Evolutionary conservation across 208 protist genomes (phyloP), one percentile per base, ranked within the genome.

Genomic region (Trypanosoma conorhini): DNA sequence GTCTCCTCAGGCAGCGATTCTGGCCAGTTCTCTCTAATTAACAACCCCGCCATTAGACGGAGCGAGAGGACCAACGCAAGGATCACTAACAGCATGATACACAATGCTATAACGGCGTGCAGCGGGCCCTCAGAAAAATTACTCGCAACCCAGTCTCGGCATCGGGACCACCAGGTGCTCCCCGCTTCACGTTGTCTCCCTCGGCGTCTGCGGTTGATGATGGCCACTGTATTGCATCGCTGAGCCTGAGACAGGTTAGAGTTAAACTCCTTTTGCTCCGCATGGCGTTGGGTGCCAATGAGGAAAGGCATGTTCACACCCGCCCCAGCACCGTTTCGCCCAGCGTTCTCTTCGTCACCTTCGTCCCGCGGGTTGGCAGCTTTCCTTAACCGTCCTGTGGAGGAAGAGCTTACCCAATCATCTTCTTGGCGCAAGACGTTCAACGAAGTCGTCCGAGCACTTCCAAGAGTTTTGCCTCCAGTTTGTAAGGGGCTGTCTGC

Each of bases 1-100:
- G 21, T 70, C 33, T 69, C 71, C 5, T 67, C 33, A 5, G 71
- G 48, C 31, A 44, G 33, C n/a, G 26, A 12, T 35, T 70, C 31
- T 5, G n/a, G 17, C 63, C 30, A 51, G 10, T n/a, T 35, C 1
- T 38, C 26, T 30, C 17, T 26, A 40, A 0, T 12, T 15, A 1
- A 22, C 30, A 28, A 1, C 9, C 17, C 56, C 12, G 67, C 5
- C 21, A 66, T 22, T 13, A 66, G 1, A 24, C 30, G 9, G 15
- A 51, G 31, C 19, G 59, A 13, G 7, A 65, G 0, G 2, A 64
- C 12, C 0, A 70, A 62, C 9, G 51, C 9, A 5, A 51, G 7
- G 7, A 70, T 9, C 40, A 52, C 46, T 10, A 44, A 5, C 28
- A 68, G 13, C 19, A 55, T 31, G 8, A 56, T 35, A 26, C 50